Evolutionary conservation across 257 asterid species (phyloP), one percentile per base, ranked within the genome.

Genomic region (Nicotiana undulata): DNA sequence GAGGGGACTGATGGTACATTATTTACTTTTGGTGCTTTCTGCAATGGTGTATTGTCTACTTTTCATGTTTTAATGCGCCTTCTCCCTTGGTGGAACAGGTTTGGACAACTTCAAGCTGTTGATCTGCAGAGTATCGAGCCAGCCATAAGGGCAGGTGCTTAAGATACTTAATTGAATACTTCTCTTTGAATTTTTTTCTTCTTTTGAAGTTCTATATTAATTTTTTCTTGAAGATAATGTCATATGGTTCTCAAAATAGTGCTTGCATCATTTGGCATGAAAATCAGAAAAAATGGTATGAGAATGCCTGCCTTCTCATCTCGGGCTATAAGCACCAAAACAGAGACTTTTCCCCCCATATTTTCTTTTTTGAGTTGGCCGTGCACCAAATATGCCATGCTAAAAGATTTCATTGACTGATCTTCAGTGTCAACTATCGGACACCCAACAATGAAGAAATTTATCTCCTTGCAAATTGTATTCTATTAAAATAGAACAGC

Each of bases 101-200:
- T 93, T 84, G 95, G 98, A 82, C 96, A 95, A 87, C 98, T 95
- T 86, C 96, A 95, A 88, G 94, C 90, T 2, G 94, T 92, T 81
- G 99, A 92, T 86, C 94, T 95, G 74, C 86, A 88, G 83, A 93
- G 92, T 83, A 67, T 95, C 66, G 97, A 91, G 87, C 98, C 99
- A 56, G 93, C 97, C 77, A 81, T 95, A 63, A 89, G 97, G 81
- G 97, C 97, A 90, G 98, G 98, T 93, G 31, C 77, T 37, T 81
- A 8, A 76, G 31, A 76, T 63, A 24, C 75, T 76, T 63, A 63
- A 55, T 20, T 13, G 46, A 6, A 64, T 60, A 63, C 37, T 5
- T 20, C 16, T 51, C 15, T 55, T 26, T 15, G 9, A 6, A 5
- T 24, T 28, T 24, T 49, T 0, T 13, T 46, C 28, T 29, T 28